Conservation (phyloP, 2,329 filamentous ascomycete species). For the Talaromyces sp. region DNA sequence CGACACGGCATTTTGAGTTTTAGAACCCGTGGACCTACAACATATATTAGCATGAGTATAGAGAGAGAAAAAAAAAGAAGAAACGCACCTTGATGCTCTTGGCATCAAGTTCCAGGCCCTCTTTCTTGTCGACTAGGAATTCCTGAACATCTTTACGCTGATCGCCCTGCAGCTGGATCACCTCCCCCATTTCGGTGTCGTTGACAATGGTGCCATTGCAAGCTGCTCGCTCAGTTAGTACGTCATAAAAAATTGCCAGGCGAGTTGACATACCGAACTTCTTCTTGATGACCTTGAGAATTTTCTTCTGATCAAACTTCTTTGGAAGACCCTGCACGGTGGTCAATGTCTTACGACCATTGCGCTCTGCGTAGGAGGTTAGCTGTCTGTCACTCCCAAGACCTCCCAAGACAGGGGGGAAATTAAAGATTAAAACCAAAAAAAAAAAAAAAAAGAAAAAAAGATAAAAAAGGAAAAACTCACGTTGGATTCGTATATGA, state of each 20-base stretch:
- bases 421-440: neutral
- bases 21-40: slow-evolving; percentile 50
- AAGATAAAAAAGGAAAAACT: slow-evolving; percentile 33
- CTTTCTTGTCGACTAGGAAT: slow-evolving; percentile 93
- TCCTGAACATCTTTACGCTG: slow-evolving; percentile 98
- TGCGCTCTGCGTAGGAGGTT: slow-evolving; percentile 72
- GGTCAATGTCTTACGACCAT: slow-evolving; percentile 99
- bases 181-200: slow-evolving; percentile 95
- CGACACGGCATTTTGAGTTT: slow-evolving; percentile 33
- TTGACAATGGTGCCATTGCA: slow-evolving; percentile 99
- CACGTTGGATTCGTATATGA: slow-evolving; percentile 99
- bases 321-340: slow-evolving; percentile 98
- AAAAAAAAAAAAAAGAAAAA: neutral
- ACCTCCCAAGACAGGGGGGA: too few relatives aligned
- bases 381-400: slow-evolving; percentile 14
- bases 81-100: slow-evolving; percentile 86
- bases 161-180: slow-evolving; percentile 99
- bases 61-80: neutral
- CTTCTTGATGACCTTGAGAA: slow-evolving; percentile 99
- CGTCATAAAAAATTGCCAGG: neutral
- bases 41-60: neutral
- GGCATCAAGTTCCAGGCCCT: slow-evolving; percentile 85
- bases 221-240: slow-evolving; percentile 46
- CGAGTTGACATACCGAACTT: slow-evolving; percentile 68
- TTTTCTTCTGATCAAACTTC: slow-evolving; percentile 99